phyloP scores from a whole-genome alignment of 2,329 filamentous ascomycete genomes.

The Periconia sp. region DNA sequence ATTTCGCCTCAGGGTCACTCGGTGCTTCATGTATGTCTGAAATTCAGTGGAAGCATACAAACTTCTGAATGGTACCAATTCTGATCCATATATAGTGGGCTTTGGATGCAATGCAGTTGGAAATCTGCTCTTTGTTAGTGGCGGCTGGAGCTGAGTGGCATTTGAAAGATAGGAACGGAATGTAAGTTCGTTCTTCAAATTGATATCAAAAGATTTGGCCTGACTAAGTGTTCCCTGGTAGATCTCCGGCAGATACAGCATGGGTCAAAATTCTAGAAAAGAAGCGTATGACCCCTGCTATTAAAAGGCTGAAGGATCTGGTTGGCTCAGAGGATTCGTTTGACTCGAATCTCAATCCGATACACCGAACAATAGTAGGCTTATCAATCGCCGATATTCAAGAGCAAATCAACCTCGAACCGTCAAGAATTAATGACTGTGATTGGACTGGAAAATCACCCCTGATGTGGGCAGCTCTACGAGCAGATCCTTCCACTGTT shows the following conservation, averaged over 20 bases:
- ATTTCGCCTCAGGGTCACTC: background rate
- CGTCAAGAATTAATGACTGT: background rate
- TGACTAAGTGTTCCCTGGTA: too few relatives aligned
- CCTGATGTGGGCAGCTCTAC: constrained; percentile 3
- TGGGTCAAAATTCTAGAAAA: too few relatives aligned
- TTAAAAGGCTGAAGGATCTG: background rate
- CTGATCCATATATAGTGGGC: background rate
- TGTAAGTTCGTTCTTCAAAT: background rate
- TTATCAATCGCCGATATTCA: constrained; percentile 1
- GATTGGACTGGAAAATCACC: constrained; percentile 2
- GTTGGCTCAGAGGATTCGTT: constrained; percentile 1
- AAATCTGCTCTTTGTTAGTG: background rate
- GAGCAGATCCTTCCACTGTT: background rate
- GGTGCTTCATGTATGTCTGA: background rate
- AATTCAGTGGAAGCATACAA: background rate
- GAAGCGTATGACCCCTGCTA: background rate
- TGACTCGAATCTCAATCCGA: background rate
- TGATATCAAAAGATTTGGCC: too few relatives aligned
- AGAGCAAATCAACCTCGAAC: background rate
- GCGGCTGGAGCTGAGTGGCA: background rate
- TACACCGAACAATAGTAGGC: background rate
- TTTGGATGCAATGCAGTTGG: background rate
- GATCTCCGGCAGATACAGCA: too few relatives aligned
- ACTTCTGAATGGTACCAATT: background rate
- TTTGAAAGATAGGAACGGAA: constrained; percentile 1